A percentile compares a stretch with the other conserved stretches of the same genome.
Evolutionary conservation across 768 basidiomycete species (phyloP).

Genomic region (Podaxis sp.): DNA sequence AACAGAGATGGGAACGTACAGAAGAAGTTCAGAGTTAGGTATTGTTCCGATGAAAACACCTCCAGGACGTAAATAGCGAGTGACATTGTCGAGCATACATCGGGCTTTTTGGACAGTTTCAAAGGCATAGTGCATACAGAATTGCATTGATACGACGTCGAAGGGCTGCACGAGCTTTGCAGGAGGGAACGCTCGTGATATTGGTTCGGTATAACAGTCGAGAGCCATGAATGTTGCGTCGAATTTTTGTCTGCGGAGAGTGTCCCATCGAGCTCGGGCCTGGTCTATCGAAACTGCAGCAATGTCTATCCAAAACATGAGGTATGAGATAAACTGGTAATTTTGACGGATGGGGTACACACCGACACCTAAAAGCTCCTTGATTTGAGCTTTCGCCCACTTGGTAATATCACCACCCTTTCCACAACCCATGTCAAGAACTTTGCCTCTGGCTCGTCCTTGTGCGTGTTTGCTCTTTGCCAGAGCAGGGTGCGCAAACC

Average conservation of each 20-base stretch:
- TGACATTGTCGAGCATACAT: conserved; percentile 92
- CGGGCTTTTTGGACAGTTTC: conserved; percentile 85
- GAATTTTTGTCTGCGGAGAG: conserved; percentile 54
- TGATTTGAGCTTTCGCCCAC: conserved; percentile 86
- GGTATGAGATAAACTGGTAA: conserved; percentile 3
- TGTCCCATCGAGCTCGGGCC: conserved; percentile 72
- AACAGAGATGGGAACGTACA: conserved; percentile 53
- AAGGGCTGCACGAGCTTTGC: conserved; percentile 66
- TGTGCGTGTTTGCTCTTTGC: conserved; percentile 34
- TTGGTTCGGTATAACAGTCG: conserved; percentile 82
- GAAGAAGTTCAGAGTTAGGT: conserved; percentile 80
- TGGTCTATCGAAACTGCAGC: conserved; percentile 88
- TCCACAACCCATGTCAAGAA: conserved; percentile 97
- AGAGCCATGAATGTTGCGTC: conserved; percentile 80
- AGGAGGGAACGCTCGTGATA: conserved; percentile 68
- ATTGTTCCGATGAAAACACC: conserved; percentile 98
- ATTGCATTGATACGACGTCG: conserved; percentile 98
- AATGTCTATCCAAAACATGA: conserved; percentile 63
- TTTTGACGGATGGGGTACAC: conserved; percentile 16
- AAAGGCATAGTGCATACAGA: conserved; percentile 99
- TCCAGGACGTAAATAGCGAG: conserved; percentile 72
- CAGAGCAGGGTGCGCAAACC: conserved; percentile 78
- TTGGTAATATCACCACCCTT: conserved; percentile 97
- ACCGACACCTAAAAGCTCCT: conserved; percentile 84
- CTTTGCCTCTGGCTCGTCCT: conserved; percentile 57